phyloP scores from a whole-genome alignment of 768 basidiomycete species.

The Harrya chromipes region DNA sequence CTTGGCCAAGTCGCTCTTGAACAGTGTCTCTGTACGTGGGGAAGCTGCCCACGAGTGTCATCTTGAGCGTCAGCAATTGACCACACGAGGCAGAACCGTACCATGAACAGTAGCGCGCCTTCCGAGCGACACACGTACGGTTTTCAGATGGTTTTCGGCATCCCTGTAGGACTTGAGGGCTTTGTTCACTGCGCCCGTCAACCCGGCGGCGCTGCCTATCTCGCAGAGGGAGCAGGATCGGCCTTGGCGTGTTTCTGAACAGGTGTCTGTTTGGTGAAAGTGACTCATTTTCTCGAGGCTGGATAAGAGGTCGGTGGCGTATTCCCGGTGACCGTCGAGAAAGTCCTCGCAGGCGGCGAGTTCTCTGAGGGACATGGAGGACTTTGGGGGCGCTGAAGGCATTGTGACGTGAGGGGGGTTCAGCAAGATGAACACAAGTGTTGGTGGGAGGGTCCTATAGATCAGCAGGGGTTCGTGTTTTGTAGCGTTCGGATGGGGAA shows the following conservation, averaged over 20 bases:
- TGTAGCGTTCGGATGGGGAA: constrained; percentile 3
- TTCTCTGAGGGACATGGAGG: constrained; percentile 13
- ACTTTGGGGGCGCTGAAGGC: neutral
- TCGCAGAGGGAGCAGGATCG: constrained; percentile 12
- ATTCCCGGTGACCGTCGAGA: constrained; percentile 9
- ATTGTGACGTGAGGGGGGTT: neutral
- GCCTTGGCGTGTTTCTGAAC: neutral
- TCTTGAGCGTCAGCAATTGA: neutral
- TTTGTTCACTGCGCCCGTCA: constrained; percentile 6
- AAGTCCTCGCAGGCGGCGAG: constrained; percentile 13
- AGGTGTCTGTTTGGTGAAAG: neutral
- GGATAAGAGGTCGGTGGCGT: constrained; percentile 10
- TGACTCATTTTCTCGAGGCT: constrained; percentile 1
- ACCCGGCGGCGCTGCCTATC: constrained; percentile 3
- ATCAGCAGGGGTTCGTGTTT: neutral
- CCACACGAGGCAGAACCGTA: neutral
- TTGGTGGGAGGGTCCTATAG: neutral
- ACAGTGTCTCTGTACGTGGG: neutral
- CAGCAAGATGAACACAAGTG: neutral
- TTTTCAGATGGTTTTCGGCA: constrained; percentile 5
- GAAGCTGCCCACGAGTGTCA: neutral
- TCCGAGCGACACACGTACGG: constrained; percentile 5
- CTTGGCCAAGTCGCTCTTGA: constrained; percentile 13
- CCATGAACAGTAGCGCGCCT: neutral
- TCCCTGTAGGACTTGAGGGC: constrained; percentile 6